Percentiles rank a stretch among this genome's conserved stretches.
These are phyloP conservation scores for Blumeria hordei DNA, from an alignment of 2,329 filamentous ascomycete species.

Conservation along the genomic window DNA sequence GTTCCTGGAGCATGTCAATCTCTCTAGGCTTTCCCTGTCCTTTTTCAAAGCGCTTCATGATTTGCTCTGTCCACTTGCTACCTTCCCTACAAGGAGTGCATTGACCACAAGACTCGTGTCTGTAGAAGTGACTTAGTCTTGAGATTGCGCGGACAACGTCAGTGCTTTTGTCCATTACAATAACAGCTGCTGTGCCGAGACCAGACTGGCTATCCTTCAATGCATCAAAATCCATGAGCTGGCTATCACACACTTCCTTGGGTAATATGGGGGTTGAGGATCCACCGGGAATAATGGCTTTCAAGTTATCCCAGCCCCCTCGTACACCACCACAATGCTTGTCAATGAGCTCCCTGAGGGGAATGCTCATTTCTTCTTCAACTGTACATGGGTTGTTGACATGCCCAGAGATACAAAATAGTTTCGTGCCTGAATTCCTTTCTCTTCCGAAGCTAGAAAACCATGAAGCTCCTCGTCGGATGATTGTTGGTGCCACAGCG, in stretches of 20 bases:
- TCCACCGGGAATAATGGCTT: conserved; percentile 84
- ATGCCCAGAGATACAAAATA: conserved; percentile 94
- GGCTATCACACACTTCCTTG: conserved; percentile 72
- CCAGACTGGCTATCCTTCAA: conserved; percentile 95
- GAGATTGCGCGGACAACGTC: conserved; percentile 89
- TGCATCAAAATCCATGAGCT: conserved; percentile 97
- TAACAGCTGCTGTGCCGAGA: conserved; percentile 89
- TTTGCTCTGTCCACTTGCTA: conserved; percentile 97
- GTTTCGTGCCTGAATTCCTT: conserved; percentile 90
- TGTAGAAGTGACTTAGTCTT: conserved; percentile 87
- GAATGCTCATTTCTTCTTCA: conserved; percentile 98
- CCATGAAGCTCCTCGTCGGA: conserved; percentile 76
- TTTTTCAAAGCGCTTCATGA: conserved; percentile 90
- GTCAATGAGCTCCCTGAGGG: conserved; percentile 85
- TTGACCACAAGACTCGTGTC: conserved; percentile 94
- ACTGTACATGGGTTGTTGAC: conserved; percentile 98
- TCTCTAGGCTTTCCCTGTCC: conserved; percentile 72
- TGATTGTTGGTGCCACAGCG: conserved; percentile 86
- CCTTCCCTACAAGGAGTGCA: conserved; percentile 99
- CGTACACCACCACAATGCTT: conserved; percentile 93
- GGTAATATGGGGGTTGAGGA: conserved; percentile 92
- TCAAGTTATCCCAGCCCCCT: conserved; percentile 93
- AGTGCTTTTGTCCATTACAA: conserved; percentile 97
- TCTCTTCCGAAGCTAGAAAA: conserved; percentile 87
- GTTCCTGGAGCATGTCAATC: conserved; percentile 98